Base-by-base conservation (phyloP, 192 early-diverging fungal genomes). In the Coemansia sp. region DNA sequence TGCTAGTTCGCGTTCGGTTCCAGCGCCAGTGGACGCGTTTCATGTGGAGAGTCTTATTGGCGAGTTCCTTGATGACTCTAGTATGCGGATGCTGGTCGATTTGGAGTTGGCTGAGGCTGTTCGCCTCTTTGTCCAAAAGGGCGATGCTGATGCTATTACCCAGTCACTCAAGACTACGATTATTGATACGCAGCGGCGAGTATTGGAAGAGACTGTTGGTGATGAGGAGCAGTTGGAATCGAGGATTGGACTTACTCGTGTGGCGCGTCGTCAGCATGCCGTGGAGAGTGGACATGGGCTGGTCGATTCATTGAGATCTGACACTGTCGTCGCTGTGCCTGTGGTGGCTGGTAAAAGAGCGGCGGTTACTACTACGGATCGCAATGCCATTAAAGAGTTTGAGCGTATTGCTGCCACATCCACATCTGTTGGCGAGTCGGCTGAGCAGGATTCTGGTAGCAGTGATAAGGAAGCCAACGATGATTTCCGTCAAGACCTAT, bases 111-210 rank as follows among this genome's bases (percentile, higher is more conserved):
- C 86, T 10, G 89, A 93, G 60, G 91, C 91, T 9, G 87, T 96
- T 3, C 79, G 87, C 5, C 55, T 86, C 52, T 94, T 90, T 83
- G 92, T 96, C 3, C 91, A 93, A 52, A 96, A 96, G 79, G 90
- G 94, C 55, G 94, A 96, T 39, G 88, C 85, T 63, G 92, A 94
- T 37, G 93, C 92, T 4, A 91, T 96, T 55, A 78, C 82, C 68
- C 89, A 92, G 83, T 94, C 81, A 67, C 70, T 84, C 7, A 76
- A 77, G 32, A 23, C 52, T 1, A 68, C 74, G 0, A 65, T 86
- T 8, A 59, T 32, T 40, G 73, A 74, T 42, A 75, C 75, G 8
- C 73, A 84, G 47, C 74, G 66, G 52, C 68, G 60, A 11, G 69
- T 82, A 0, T 16, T 82, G 44, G 42, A 26, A 6, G 44, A 64